Evolutionary conservation across 768 basidiomycete species (phyloP).

Genomic region (Baorangia bicolor): DNA sequence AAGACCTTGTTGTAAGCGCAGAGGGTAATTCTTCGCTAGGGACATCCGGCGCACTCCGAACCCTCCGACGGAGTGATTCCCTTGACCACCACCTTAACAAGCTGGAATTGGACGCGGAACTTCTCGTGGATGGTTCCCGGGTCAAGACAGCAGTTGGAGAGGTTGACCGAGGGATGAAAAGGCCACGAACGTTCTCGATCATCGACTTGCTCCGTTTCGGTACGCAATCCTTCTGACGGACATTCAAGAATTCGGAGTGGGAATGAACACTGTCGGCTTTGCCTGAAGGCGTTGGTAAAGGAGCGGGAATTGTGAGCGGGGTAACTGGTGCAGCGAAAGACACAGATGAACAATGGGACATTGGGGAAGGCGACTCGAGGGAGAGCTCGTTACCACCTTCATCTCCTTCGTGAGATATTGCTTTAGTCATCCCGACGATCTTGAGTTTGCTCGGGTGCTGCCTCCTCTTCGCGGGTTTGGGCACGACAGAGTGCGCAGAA

Average conservation of each 20-base stretch:
- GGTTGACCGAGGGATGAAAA: constrained; percentile 51
- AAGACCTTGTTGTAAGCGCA: constrained; percentile 25
- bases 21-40: constrained; percentile 31
- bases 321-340: constrained; percentile 27
- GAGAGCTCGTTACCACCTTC: constrained; percentile 22
- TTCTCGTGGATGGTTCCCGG: constrained; percentile 26
- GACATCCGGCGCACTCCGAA: constrained; percentile 52
- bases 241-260: constrained; percentile 30
- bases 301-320: constrained; percentile 17
- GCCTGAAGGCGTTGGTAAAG: constrained; percentile 12
- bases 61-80: constrained; percentile 49
- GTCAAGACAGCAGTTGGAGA: constrained; percentile 38
- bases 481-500: neutral
- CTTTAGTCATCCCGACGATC: constrained; percentile 22
- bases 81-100: constrained; percentile 50
- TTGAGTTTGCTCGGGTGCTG: constrained; percentile 32
- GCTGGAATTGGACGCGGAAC: constrained; percentile 31
- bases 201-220: constrained; percentile 53
- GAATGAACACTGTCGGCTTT: constrained; percentile 15
- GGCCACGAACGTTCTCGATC: constrained; percentile 59
- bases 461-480: constrained; percentile 17
- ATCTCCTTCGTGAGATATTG: constrained; percentile 23
- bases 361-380: constrained; percentile 37
- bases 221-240: constrained; percentile 21
- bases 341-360: constrained; percentile 39